Evolutionary conservation across 2,329 filamentous ascomycete genomes (phyloP).

Genomic region (Lasiodiplodia citricola): DNA sequence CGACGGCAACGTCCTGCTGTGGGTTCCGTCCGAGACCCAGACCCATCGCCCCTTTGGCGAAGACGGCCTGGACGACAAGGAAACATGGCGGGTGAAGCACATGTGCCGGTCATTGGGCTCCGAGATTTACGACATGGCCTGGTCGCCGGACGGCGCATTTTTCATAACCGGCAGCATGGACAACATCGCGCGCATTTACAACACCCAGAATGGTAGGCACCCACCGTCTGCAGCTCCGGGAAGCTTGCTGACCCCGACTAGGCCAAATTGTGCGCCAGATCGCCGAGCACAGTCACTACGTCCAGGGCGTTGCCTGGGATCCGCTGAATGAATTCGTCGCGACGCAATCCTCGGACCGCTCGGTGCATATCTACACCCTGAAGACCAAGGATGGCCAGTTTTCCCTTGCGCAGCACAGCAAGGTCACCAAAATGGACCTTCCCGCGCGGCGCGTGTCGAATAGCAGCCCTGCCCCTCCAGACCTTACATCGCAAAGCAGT

Average conservation of each 20-base stretch:
- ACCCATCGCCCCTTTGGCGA: conserved; percentile 74
- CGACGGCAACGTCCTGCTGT: conserved; percentile 95
- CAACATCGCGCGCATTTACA: conserved; percentile 96
- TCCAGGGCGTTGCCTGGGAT: conserved; percentile 98
- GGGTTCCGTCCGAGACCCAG: conserved; percentile 84
- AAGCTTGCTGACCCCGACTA: conserved; percentile 88
- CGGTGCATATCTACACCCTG: conserved; percentile 94
- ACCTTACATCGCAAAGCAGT: conserved; percentile 63
- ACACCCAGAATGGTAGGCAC: conserved; percentile 78
- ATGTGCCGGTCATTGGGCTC: conserved; percentile 96
- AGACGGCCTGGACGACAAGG: conserved; percentile 88
- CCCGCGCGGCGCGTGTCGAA: conserved; percentile 88
- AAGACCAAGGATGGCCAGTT: conserved; percentile 97
- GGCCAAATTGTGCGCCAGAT: conserved; percentile 79
- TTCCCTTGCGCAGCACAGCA: conserved; percentile 77
- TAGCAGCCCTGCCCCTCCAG: conserved; percentile 88
- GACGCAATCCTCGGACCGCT: conserved; percentile 96
- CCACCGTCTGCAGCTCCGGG: conserved; percentile 60
- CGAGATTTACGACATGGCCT: conserved; percentile 97
- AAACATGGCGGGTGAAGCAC: conserved; percentile 94
- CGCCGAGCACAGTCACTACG: conserved; percentile 96
- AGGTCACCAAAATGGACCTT: conserved; percentile 91
- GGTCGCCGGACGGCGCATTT: conserved; percentile 95
- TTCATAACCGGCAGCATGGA: conserved; percentile 99
- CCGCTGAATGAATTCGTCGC: conserved; percentile 97